Base-by-base conservation (phyloP, 2,329 filamentous ascomycete genomes). In the Chaetothyriales sp. region DNA sequence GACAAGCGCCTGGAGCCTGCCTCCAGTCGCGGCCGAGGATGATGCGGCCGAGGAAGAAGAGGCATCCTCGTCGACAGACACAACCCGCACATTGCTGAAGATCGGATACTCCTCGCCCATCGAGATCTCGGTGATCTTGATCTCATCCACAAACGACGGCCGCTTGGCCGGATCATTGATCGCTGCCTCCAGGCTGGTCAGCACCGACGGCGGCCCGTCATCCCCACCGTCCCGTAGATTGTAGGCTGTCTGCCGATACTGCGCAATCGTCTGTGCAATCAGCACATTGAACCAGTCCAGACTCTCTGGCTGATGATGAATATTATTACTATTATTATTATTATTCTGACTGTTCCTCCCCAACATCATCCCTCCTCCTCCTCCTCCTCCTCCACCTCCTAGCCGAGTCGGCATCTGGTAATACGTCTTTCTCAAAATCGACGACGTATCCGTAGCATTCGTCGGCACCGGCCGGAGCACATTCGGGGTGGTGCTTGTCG, bases 271-370 rank as follows among this genome's bases (percentile, higher is more conserved):
- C 69, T 98, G 92, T 1, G 89, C 92, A 48, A 96, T 82, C 50
- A 98, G 74, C 22, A 98, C 92, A 64, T 98, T 98, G 75, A 98
- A 96, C 92, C 92, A 98, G 68, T 98, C 92, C 54, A 98, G 70
- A 52, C 86, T 93, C 68, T 98, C 92, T 1, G 92, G 92, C 67
- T 96, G 92, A 66, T 98, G 92, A 53, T 72, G 70, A 46, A 68
- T 65, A 59, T 69, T 70, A 25, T 25, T 25, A 25, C 6, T 25
- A 12, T 54, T 54, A 20, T 62, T 61, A 18, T 63, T 60, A 18
- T 65, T 25, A 25, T 25, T 25, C 22, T 25, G 3, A 25, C 22
- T 6, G 3, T 6, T 25, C 22, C 22, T 25, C 22, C 22, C 22
- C 22, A 25, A n/a, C n/a, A n/a, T n/a, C n/a, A n/a, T n/a, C n/a